A percentile compares a stretch with the other conserved stretches of the same genome.
Conservation (phyloP, 805 yeast genomes). For the Candida caryicola region DNA sequence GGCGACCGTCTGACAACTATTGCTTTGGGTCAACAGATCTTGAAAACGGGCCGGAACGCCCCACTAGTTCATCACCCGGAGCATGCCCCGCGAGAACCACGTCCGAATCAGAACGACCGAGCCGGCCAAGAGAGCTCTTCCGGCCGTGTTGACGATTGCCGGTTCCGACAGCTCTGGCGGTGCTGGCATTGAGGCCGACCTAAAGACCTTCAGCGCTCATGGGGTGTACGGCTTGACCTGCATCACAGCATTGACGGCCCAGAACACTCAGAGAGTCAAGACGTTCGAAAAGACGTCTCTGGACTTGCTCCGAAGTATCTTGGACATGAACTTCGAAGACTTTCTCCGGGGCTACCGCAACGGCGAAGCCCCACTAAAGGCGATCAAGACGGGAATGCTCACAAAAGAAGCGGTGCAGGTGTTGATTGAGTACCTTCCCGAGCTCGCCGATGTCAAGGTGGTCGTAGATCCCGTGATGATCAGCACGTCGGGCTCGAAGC, state of each 20-base stretch:
- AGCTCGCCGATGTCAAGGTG: slow-evolving; percentile 32
- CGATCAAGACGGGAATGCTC: slow-evolving; percentile 78
- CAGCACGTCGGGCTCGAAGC: slow-evolving; percentile 69
- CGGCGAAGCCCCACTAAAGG: slow-evolving; percentile 43
- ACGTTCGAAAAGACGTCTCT: slow-evolving; percentile 43
- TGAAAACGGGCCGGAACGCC: slow-evolving; percentile 1
- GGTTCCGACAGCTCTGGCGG: slow-evolving; percentile 90
- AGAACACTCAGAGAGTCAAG: slow-evolving; percentile 56
- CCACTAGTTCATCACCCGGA: not conserved
- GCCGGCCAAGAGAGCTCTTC: slow-evolving; percentile 1
- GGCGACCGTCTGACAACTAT: too few relatives aligned
- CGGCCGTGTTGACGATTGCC: slow-evolving; percentile 42
- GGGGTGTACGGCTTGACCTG: slow-evolving; percentile 76
- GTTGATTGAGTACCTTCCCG: slow-evolving; percentile 35
- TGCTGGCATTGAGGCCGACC: slow-evolving; percentile 88
- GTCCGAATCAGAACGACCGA: not conserved
- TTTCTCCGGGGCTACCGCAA: slow-evolving; percentile 35
- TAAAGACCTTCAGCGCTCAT: slow-evolving; percentile 74
- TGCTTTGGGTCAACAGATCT: too few relatives aligned
- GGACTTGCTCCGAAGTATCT: slow-evolving; percentile 43
- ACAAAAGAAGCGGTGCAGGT: slow-evolving; percentile 52
- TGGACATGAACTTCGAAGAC: slow-evolving; percentile 58
- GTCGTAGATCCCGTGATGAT: slow-evolving; percentile 85
- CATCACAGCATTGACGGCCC: slow-evolving; percentile 77
- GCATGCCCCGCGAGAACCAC: not conserved